Conservation (phyloP, 2,329 filamentous ascomycete genomes). For the Hortaea sp. region DNA sequence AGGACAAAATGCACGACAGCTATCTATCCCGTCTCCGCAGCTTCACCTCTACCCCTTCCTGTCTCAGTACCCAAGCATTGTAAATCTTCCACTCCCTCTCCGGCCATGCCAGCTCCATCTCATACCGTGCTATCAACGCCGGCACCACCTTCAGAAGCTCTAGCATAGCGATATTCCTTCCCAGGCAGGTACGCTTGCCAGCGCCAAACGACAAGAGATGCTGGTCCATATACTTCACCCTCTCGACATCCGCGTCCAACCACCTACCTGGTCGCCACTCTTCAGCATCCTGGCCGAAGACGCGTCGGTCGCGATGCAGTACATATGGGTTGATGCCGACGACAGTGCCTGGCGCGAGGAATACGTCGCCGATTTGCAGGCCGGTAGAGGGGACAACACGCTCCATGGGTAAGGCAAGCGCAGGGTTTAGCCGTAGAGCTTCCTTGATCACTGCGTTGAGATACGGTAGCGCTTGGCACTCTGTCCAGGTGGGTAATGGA, state of each 20-base stretch:
- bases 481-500: conserved; percentile 15
- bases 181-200: conserved; percentile 27
- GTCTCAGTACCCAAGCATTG: conserved; percentile 14
- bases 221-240: conserved; percentile 11
- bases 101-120: conserved; percentile 14
- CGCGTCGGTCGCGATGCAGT: conserved; percentile 28
- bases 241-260: conserved; percentile 22
- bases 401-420: conserved; percentile 13
- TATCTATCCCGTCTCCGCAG: neutral
- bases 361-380: conserved; percentile 8
- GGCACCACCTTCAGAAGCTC: conserved; percentile 24
- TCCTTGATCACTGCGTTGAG: conserved; percentile 18
- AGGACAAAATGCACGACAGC: too few relatives aligned
- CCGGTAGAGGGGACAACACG: conserved; percentile 11
- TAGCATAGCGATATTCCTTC: conserved; percentile 21
- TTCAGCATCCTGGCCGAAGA: conserved; percentile 27
- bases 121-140: conserved; percentile 16
- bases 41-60: conserved; percentile 9
- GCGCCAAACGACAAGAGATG: conserved; percentile 22
- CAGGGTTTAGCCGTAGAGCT: conserved; percentile 15
- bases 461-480: conserved; percentile 13
- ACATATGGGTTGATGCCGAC: conserved; percentile 38
- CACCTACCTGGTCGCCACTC: conserved; percentile 37
- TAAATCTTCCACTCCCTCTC: conserved; percentile 13
- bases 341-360: conserved; percentile 29